Evolutionary conservation across 2,329 filamentous ascomycete species (phyloP).

Genomic region (Paracoccidioides brasiliensis): DNA sequence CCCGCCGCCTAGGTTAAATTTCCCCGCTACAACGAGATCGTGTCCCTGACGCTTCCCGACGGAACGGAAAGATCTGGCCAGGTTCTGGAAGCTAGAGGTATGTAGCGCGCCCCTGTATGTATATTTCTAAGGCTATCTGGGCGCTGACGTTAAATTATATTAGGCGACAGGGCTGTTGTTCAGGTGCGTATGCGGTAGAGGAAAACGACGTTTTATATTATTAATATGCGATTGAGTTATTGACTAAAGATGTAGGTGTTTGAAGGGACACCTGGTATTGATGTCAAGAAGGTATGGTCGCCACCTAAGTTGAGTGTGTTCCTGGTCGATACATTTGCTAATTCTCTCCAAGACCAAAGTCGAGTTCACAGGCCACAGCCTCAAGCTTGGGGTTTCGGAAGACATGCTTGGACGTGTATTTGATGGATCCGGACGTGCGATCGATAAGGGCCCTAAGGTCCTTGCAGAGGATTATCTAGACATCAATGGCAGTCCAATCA

Average conservation of each 20-base stretch:
- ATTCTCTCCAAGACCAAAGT: conserved; percentile 61
- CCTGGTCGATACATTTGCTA: not conserved
- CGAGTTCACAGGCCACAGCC: conserved; percentile 89
- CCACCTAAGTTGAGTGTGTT: not conserved
- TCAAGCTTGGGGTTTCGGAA: conserved; percentile 98
- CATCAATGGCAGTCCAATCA: conserved; percentile 98
- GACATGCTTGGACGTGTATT: conserved; percentile 99
- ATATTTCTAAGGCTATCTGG: not conserved
- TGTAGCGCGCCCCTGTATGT: conserved; percentile 11
- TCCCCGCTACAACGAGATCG: conserved; percentile 94
- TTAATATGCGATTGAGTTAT: not conserved
- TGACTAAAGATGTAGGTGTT: conserved; percentile 62
- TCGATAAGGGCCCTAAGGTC: conserved; percentile 98
- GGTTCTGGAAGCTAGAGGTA: conserved; percentile 94
- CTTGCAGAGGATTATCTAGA: conserved; percentile 95
- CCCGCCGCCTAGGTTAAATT: conserved; percentile 66
- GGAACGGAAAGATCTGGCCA: conserved; percentile 87
- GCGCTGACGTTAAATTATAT: not conserved
- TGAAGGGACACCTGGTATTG: conserved; percentile 90
- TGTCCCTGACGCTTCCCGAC: conserved; percentile 89
- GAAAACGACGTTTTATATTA: not conserved
- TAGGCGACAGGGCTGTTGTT: conserved; percentile 86
- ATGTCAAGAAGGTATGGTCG: conserved; percentile 77
- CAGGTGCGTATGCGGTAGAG: conserved; percentile 48
- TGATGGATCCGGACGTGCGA: conserved; percentile 91